Conservation (phyloP, 1,139 yeast species). For the Candida gigantensis region DNA sequence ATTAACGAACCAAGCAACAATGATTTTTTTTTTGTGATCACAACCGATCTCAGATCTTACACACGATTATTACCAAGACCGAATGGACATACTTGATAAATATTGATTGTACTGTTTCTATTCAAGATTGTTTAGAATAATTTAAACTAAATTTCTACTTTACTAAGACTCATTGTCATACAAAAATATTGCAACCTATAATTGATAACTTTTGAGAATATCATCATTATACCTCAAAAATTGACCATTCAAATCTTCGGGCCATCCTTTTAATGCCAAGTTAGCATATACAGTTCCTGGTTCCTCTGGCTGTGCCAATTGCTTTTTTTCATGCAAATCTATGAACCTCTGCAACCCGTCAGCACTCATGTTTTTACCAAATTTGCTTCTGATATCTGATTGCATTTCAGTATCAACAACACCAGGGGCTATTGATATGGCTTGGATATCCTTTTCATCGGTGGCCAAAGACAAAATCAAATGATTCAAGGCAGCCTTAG, state of each 20-base stretch:
- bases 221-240: conserved; percentile 64
- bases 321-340: conserved; percentile 54
- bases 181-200: too few species aligned
- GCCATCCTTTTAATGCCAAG: conserved; percentile 61
- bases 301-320: conserved; percentile 62
- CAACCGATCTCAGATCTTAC: too few species aligned
- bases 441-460: conserved; percentile 61
- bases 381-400: conserved; percentile 61
- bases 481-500: conserved; percentile 88
- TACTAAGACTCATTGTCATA: too few species aligned
- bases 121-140: too few species aligned
- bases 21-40: neutral
- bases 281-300: conserved; percentile 73
- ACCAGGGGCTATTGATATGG: conserved; percentile 86
- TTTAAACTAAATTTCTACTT: too few species aligned
- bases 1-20: too few species aligned
- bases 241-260: conserved; percentile 56
- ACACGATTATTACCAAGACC: too few species aligned
- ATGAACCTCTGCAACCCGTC: conserved; percentile 59
- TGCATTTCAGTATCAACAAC: conserved; percentile 93
- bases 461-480: conserved; percentile 63
- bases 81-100: too few species aligned
- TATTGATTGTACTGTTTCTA: too few species aligned
- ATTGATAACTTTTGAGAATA: conserved; percentile 10
- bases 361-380: conserved; percentile 57